A percentile compares a stretch with the other conserved stretches of the same genome.
These are phyloP conservation scores for Leccinum olivaceoglutinosum DNA, from an alignment of 1,284 basidiomycete species.

Conservation along the genomic window DNA sequence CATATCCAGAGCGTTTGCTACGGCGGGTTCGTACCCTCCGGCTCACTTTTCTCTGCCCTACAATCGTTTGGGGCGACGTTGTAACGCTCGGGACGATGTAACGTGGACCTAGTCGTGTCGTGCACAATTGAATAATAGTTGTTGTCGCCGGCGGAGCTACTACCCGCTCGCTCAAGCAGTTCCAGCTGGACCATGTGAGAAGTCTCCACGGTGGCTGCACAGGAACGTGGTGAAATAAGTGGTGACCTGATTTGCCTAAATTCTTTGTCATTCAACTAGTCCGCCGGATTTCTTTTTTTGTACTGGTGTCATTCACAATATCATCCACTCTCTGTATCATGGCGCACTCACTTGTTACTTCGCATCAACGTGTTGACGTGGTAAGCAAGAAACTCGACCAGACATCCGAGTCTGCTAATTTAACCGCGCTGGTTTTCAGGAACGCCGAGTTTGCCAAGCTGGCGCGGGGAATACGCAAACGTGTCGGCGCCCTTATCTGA, in stretches of 20 bases:
- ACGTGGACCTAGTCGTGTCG: neutral
- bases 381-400: neutral
- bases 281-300: neutral
- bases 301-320: neutral
- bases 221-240: neutral
- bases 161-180: too few species aligned
- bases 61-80: slow-evolving; percentile 5
- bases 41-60: neutral
- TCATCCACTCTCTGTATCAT: neutral
- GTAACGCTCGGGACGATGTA: neutral
- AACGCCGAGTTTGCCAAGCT: neutral
- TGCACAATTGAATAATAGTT: neutral
- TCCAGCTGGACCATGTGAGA: too few species aligned
- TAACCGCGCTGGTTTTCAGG: neutral
- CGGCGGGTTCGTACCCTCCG: neutral
- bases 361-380: neutral
- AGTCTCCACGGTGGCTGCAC: neutral
- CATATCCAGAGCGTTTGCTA: neutral
- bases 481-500: neutral
- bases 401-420: neutral
- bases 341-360: neutral
- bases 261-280: neutral
- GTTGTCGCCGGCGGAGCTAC: neutral
- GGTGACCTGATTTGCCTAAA: neutral
- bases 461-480: neutral